Evolutionary conservation across 1,284 basidiomycete genomes (phyloP).

Genomic region (Cystobasidiaceae sp.): DNA sequence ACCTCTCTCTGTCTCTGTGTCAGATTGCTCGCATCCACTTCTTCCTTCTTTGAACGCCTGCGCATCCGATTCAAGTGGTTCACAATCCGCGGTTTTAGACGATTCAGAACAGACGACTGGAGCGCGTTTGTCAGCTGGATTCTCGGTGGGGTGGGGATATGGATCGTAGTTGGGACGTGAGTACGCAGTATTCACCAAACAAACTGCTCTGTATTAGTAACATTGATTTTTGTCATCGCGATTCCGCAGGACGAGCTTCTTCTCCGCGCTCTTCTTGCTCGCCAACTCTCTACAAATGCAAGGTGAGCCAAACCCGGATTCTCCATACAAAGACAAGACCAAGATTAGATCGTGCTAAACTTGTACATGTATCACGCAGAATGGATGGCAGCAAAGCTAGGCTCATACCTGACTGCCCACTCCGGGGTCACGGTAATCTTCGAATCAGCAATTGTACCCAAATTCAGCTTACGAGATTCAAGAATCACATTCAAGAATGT

Average conservation of each 20-base stretch:
- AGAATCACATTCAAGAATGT: slow-evolving; percentile 95
- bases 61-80: slow-evolving; percentile 97
- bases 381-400: slow-evolving; percentile 80
- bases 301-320: slow-evolving; percentile 51
- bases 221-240: slow-evolving; percentile 34
- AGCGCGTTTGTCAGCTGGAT: slow-evolving; percentile 95
- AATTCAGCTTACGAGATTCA: slow-evolving; percentile 77
- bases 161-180: slow-evolving; percentile 90
- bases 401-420: slow-evolving; percentile 85
- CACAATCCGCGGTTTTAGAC: slow-evolving; percentile 88
- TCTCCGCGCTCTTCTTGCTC: slow-evolving; percentile 84
- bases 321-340: neutral
- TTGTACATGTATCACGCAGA: slow-evolving; percentile 53
- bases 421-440: slow-evolving; percentile 94
- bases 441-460: slow-evolving; percentile 95
- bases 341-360: neutral
- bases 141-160: slow-evolving; percentile 84
- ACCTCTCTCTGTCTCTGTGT: neutral
- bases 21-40: slow-evolving; percentile 25
- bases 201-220: neutral
- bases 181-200: slow-evolving; percentile 45
- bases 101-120: slow-evolving; percentile 94
- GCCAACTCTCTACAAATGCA: slow-evolving; percentile 87
- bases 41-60: slow-evolving; percentile 50
- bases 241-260: slow-evolving; percentile 75